phyloP scores from a whole-genome alignment of 495 filamentous ascomycete species.

The Zalerion maritima region DNA sequence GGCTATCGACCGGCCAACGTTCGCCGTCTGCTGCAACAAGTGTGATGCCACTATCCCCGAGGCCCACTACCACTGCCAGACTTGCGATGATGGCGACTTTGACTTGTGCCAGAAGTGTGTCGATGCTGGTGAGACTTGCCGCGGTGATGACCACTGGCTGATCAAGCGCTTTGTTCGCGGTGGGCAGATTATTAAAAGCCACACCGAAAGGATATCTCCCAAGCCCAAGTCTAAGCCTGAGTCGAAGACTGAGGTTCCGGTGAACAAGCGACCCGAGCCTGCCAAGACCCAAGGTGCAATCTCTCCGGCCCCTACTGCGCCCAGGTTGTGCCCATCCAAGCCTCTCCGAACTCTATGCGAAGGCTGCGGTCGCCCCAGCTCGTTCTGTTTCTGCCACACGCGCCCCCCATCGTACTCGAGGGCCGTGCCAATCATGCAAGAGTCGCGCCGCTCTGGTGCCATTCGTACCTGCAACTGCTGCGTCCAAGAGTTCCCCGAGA shows the following conservation, averaged over 20 bases:
- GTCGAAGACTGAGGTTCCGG: conserved; percentile 6
- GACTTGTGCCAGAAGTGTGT: conserved; percentile 81
- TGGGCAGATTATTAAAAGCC: conserved; percentile 69
- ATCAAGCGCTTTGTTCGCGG: conserved; percentile 75
- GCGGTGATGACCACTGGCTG: conserved; percentile 70
- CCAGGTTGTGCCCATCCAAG: conserved; percentile 1
- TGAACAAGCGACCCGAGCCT: conserved; percentile 9
- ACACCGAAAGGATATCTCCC: conserved; percentile 60
- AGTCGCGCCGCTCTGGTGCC: conserved; percentile 1
- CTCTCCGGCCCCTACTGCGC: not conserved
- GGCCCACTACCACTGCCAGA: conserved; percentile 86
- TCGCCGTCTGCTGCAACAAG: conserved; percentile 82
- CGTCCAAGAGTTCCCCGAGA: conserved; percentile 62
- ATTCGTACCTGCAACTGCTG: conserved; percentile 89
- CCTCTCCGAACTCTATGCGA: not conserved
- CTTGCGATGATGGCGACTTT: conserved; percentile 86
- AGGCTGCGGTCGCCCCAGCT: conserved; percentile 5
- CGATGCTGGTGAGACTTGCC: conserved; percentile 58
- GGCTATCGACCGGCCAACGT: conserved; percentile 12
- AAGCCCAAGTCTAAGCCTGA: conserved; percentile 27
- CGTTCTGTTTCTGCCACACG: conserved; percentile 1
- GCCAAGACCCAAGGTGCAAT: conserved; percentile 1
- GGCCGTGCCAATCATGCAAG: conserved; percentile 1
- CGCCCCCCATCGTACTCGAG: conserved; percentile 4
- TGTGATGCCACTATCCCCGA: conserved; percentile 65